phyloP scores from a whole-genome alignment of 1,284 basidiomycete species.

The Tausonia pullulans region DNA sequence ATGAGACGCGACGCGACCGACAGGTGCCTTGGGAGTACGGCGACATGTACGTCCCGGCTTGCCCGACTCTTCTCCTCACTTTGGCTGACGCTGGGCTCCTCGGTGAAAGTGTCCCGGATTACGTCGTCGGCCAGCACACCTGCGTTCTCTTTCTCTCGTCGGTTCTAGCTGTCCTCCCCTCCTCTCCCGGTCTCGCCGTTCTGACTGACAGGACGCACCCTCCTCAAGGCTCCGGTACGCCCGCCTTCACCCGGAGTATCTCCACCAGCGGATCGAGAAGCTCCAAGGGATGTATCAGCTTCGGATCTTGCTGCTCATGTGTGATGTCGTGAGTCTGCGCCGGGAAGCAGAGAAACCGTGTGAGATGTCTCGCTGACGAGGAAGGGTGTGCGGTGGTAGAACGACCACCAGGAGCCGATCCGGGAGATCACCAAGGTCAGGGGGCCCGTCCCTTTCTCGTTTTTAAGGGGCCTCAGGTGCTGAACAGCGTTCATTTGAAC shows the following conservation, averaged over 20 bases:
- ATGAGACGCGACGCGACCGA: no score
- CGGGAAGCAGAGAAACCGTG: no score
- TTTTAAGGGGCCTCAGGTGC: background rate
- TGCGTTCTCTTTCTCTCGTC: slow-evolving; percentile 86
- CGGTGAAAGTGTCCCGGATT: slow-evolving; percentile 53
- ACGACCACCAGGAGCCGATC: slow-evolving; percentile 79
- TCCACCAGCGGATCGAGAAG: slow-evolving; percentile 78
- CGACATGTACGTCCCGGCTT: slow-evolving; percentile 47
- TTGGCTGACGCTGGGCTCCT: no score
- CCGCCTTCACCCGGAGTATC: slow-evolving; percentile 93
- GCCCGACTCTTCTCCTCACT: no score
- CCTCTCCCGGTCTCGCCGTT: background rate
- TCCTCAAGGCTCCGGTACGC: slow-evolving; percentile 73
- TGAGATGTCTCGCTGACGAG: no score
- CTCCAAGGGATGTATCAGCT: slow-evolving; percentile 71
- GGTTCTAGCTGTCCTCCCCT: slow-evolving; percentile 16
- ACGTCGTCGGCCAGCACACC: slow-evolving; percentile 89
- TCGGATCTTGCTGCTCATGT: slow-evolving; percentile 77
- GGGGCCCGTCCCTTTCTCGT: slow-evolving; percentile 3
- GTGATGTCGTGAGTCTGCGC: slow-evolving; percentile 63
- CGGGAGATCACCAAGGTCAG: slow-evolving; percentile 78
- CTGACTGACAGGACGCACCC: background rate
- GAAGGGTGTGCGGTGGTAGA: slow-evolving; percentile 39
- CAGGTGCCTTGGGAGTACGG: slow-evolving; percentile 81
- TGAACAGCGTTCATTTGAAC: background rate